A percentile compares a stretch with the other conserved stretches of the same genome.
Conservation (phyloP, 495 filamentous ascomycete species). For the Neurospora discreta region DNA sequence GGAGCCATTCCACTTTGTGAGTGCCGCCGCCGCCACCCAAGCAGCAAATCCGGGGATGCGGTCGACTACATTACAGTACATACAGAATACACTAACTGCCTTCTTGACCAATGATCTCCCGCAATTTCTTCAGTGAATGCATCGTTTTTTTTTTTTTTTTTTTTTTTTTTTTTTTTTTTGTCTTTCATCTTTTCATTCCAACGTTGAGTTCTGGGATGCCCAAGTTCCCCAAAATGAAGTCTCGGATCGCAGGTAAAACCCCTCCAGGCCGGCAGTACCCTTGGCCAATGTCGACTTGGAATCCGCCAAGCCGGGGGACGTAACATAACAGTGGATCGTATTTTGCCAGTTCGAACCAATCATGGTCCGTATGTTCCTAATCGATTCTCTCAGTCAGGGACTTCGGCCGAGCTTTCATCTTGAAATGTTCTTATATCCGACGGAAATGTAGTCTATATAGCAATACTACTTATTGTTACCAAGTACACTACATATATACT, state of each 20-base stretch:
- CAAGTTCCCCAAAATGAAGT: background rate
- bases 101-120: background rate
- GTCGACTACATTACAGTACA: background rate
- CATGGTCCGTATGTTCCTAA: background rate
- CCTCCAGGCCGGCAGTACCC: background rate
- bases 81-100: background rate
- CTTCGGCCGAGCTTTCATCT: background rate
- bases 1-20: background rate
- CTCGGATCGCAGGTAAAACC: background rate
- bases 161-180: background rate
- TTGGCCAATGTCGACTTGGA: background rate
- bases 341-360: background rate
- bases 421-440: background rate
- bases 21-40: background rate
- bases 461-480: background rate
- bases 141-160: background rate
- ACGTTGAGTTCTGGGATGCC: background rate
- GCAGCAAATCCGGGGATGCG: background rate
- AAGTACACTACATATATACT: background rate
- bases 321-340: background rate
- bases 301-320: background rate
- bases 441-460: background rate
- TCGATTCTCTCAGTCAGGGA: background rate
- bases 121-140: background rate
- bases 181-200: background rate